These are phyloP conservation scores for Rehmannia glutinosa DNA, from an alignment of 257 asterid species.

Conservation along the genomic window DNA sequence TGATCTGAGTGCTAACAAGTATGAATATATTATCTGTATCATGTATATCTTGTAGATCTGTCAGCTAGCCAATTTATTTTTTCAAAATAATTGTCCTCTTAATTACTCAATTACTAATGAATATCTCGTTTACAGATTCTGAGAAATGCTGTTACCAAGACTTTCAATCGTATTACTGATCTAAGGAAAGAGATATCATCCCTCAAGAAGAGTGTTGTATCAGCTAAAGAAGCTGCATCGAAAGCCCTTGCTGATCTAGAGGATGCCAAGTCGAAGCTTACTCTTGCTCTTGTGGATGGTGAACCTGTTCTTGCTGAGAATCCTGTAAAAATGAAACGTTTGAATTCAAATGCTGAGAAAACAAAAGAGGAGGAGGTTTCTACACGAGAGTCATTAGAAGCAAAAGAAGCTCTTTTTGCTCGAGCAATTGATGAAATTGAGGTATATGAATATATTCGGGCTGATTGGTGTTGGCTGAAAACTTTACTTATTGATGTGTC, in stretches of 20 bases:
- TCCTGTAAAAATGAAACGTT: constrained; percentile 81
- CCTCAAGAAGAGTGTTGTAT: constrained; percentile 54
- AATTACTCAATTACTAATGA: constrained; percentile 6
- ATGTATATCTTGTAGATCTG: not conserved
- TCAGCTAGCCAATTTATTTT: not conserved
- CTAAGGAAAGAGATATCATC: constrained; percentile 76
- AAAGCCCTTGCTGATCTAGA: constrained; percentile 77
- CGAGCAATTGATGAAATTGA: constrained; percentile 81
- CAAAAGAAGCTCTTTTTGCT: constrained; percentile 84
- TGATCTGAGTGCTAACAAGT: not conserved
- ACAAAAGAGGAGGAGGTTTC: constrained; percentile 68
- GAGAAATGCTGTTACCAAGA: constrained; percentile 79
- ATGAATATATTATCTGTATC: too few species aligned
- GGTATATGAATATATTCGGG: constrained; percentile 40
- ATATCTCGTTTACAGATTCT: constrained; percentile 48
- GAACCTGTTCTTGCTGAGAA: constrained; percentile 95
- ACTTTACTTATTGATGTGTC: not conserved
- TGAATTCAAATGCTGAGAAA: constrained; percentile 64
- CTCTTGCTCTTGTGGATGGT: constrained; percentile 82
- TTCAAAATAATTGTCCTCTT: not conserved
- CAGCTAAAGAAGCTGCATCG: constrained; percentile 60
- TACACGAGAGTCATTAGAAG: constrained; percentile 71
- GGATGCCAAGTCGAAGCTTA: constrained; percentile 67
- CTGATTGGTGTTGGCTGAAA: too few species aligned
- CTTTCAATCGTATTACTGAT: constrained; percentile 88